phyloP scores from a whole-genome alignment of 1,284 basidiomycete species.

The Cutaneotrichosporon mucoides region DNA sequence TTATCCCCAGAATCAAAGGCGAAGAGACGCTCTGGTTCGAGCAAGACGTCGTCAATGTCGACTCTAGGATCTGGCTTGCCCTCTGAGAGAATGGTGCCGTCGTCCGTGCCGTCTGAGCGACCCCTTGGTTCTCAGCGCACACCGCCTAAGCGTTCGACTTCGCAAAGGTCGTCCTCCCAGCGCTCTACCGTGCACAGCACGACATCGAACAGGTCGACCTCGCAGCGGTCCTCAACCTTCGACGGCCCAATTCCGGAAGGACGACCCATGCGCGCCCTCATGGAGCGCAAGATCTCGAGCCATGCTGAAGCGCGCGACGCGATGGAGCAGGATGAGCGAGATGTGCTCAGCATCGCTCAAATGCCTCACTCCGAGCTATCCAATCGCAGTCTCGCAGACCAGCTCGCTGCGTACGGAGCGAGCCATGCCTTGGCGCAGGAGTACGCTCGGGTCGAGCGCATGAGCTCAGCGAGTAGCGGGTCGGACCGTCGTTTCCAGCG shows the following conservation, averaged over 20 bases:
- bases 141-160: background rate
- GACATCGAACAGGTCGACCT: background rate
- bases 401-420: slow-evolving; percentile 82
- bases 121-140: background rate
- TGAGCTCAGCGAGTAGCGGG: slow-evolving; percentile 17
- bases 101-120: background rate
- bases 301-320: slow-evolving; percentile 45
- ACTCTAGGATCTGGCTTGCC: slow-evolving; percentile 1
- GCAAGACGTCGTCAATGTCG: background rate
- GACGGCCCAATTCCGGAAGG: background rate
- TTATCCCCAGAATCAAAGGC: slow-evolving; percentile 14
- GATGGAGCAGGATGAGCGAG: slow-evolving; percentile 43
- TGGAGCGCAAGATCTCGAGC: slow-evolving; percentile 28
- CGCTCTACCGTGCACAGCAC: background rate
- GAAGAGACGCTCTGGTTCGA: background rate
- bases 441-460: slow-evolving; percentile 58
- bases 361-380: slow-evolving; percentile 35
- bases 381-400: slow-evolving; percentile 63
- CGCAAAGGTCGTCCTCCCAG: background rate
- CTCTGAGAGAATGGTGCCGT: background rate
- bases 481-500: slow-evolving; percentile 6
- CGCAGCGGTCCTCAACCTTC: background rate
- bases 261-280: background rate
- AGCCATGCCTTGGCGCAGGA: slow-evolving; percentile 71
- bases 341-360: slow-evolving; percentile 43